These are phyloP conservation scores for Diaporthe citri DNA, from an alignment of 2,329 filamentous ascomycete genomes.

Conservation along the genomic window DNA sequence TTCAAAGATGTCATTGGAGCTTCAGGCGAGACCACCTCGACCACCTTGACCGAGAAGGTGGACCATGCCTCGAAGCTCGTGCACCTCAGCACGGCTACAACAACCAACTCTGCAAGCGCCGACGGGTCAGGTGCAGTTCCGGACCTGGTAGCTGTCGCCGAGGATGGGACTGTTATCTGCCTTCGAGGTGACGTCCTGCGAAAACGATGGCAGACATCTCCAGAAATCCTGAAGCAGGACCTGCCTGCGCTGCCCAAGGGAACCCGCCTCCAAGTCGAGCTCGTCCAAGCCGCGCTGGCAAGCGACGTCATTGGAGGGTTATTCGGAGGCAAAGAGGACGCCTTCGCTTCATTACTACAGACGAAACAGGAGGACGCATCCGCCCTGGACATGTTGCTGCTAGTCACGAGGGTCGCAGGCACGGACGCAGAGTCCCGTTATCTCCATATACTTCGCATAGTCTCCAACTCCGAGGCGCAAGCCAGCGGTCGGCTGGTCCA, in stretches of 20 bases:
- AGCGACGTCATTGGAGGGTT: conserved; percentile 66
- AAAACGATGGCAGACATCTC: conserved; percentile 60
- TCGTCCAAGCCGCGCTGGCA: conserved; percentile 59
- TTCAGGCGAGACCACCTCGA: conserved; percentile 65
- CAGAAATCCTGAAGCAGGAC: conserved; percentile 58
- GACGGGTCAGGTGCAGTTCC: conserved; percentile 46
- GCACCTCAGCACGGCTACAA: conserved; percentile 54
- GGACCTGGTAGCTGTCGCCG: conserved; percentile 68
- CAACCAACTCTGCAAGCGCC: conserved; percentile 37
- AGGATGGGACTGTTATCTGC: conserved; percentile 71
- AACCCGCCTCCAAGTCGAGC: conserved; percentile 59
- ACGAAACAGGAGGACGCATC: conserved; percentile 57
- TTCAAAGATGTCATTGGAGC: conserved; percentile 69
- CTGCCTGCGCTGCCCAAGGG: conserved; percentile 47
- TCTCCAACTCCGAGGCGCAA: conserved; percentile 21
- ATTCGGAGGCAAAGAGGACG: conserved; percentile 67
- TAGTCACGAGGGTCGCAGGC: conserved; percentile 59
- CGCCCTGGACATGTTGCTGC: conserved; percentile 66
- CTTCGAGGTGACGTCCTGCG: conserved; percentile 68
- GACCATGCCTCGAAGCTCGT: conserved; percentile 56
- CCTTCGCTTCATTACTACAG: conserved; percentile 64
- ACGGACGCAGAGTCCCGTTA: conserved; percentile 46
- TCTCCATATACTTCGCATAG: conserved; percentile 51
- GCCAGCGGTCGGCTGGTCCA: conserved; percentile 36
- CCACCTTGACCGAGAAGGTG: conserved; percentile 59